Base-by-base conservation (phyloP, 2,329 filamentous ascomycete species). In the Purpureocillium lavendulum region DNA sequence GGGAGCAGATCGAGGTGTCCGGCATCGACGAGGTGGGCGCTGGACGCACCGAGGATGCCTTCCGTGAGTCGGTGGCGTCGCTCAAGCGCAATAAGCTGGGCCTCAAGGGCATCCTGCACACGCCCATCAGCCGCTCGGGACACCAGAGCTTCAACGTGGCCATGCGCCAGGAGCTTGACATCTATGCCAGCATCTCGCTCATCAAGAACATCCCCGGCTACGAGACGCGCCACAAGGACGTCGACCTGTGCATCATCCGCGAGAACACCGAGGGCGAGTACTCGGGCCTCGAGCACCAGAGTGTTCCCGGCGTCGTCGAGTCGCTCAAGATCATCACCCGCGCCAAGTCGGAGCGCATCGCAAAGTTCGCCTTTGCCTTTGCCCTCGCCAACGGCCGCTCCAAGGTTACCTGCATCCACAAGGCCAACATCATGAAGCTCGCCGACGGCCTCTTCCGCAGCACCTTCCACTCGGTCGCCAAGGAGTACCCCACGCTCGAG, bases 381-480 rank as follows among this genome's bases (percentile, higher is more conserved):
- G 92, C 92, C 43, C 83, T 97, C 43, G 92, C 92, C 68, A 98
- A 98, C 78, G 90, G 94, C 79, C 82, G 92, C 64, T 90, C 94
- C 77, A 97, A 97, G 84, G 87, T 98, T 42, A 97, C 92, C 52
- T 96, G 90, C 74, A 97, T 98, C 63, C 92, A 98, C 84, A 98
- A 98, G 80, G 92, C 92, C 70, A 98, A 98, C 78, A 98, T 98
- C 74, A 98, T 98, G 92, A 98, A 98, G 80, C 78, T 98, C 44
- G 90, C 89, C 64, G 92, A 98, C 56, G 92, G 92, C 69, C 85
- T 98, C 42, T 98, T 98, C 87, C 85, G 92, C 65, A 90, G 82
- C 72, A 97, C 92, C 53, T 94, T 97, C 77, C 87, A 94, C 74
- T 77, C 82, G 58, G 82, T 92, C 53, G 86, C 88, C 51, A 85